Percentiles rank a stretch among this genome's conserved stretches.
These are phyloP conservation scores for Paramecium biaurelia DNA, from an alignment of 73 alveolate genomes.

Conservation along the genomic window DNA sequence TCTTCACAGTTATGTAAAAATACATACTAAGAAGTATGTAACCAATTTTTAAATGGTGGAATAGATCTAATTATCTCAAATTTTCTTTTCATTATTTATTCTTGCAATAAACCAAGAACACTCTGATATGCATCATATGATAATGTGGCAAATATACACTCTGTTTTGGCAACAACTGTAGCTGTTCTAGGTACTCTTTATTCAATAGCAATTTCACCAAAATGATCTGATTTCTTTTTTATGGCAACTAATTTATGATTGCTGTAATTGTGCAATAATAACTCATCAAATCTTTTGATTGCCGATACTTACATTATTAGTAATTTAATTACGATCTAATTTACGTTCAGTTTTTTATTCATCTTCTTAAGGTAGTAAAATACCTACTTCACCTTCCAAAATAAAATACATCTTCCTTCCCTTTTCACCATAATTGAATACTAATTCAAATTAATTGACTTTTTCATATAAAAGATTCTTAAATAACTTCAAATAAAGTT, in stretches of 20 bases:
- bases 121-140: not conserved
- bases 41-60: not conserved
- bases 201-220: slow-evolving; percentile 43
- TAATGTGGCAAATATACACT: slow-evolving; percentile 9
- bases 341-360: not conserved
- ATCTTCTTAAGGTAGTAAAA: not conserved
- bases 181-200: slow-evolving; percentile 34
- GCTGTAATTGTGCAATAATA: not conserved
- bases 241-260: not conserved
- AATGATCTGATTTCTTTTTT: slow-evolving; percentile 7
- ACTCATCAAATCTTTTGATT: not conserved
- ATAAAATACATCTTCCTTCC: slow-evolving; percentile 48
- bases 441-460: not conserved
- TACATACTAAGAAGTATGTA: not conserved
- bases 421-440: slow-evolving; percentile 8
- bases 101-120: not conserved
- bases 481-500: not conserved
- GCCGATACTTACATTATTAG: not conserved
- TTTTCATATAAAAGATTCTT: not conserved
- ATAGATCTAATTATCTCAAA: not conserved
- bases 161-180: not conserved
- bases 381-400: slow-evolving; percentile 25
- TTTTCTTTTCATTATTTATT: not conserved
- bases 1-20: not conserved
- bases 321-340: not conserved